A percentile compares a stretch with the other conserved stretches of the same genome.
Conservation (phyloP, 352 stramenopile genomes). For the Phytophthora foliorum region DNA sequence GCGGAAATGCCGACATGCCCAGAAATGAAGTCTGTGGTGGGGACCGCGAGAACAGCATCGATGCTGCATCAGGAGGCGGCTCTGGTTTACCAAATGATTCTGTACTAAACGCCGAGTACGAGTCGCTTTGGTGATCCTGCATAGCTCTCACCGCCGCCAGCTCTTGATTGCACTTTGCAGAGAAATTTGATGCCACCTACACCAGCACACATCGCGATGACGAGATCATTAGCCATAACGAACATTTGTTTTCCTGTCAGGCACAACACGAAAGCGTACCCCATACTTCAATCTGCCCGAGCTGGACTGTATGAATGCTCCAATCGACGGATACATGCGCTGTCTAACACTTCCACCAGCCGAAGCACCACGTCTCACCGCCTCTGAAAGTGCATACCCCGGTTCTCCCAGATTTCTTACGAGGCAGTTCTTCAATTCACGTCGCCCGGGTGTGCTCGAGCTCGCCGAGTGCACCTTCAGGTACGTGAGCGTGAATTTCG, state of each 20-base stretch:
- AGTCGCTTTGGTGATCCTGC: constrained; percentile 61
- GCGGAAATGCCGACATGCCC: constrained; percentile 1
- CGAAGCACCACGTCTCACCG: constrained; percentile 26
- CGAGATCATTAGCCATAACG: not conserved
- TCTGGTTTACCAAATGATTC: constrained; percentile 53
- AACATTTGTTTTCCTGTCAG: not conserved
- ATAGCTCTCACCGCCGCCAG: constrained; percentile 48
- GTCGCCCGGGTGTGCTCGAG: constrained; percentile 40
- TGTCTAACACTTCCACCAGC: constrained; percentile 27
- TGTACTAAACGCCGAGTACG: constrained; percentile 76
- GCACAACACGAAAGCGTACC: constrained; percentile 39
- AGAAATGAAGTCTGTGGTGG: constrained; percentile 30
- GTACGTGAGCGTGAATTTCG: constrained; percentile 84
- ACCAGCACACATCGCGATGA: not conserved
- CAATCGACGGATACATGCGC: constrained; percentile 69
- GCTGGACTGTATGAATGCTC: constrained; percentile 70
- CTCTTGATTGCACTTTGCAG: constrained; percentile 67
- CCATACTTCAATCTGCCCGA: constrained; percentile 65
- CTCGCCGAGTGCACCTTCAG: constrained; percentile 65
- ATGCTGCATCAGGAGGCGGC: constrained; percentile 19
- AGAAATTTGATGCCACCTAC: constrained; percentile 63
- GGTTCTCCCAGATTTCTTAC: constrained; percentile 62
- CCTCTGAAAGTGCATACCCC: constrained; percentile 67
- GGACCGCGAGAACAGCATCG: constrained; percentile 62
- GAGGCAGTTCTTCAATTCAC: constrained; percentile 80